Evolutionary conservation across 306 rosid species (phyloP), one percentile per base, ranked within the genome.

Genomic region (Begonia fuchsioides): DNA sequence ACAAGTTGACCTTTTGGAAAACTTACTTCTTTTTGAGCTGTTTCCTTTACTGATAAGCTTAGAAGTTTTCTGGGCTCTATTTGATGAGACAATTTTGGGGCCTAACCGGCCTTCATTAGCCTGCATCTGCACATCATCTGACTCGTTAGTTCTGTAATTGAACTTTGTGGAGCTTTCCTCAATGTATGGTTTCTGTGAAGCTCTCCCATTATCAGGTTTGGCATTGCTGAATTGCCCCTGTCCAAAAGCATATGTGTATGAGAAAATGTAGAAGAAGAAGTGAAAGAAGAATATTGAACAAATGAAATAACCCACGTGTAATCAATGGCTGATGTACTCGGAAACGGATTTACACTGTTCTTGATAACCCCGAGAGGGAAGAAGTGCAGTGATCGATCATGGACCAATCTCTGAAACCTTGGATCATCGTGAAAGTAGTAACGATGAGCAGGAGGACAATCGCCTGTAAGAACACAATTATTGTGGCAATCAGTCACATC

Each of bases 221-320:
- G 68, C 77, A 53, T 58, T 78, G 58, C 64, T 49, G 63, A 90
- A 90, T 63, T 90, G 97, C 87, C 80, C 84, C 97, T 90, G 86
- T 66, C 64, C 52, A 17, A 40, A 56, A 62, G 50, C 35, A 56
- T 19, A 39, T 32, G n/a, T 60, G 11, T 40, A 44, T 38, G 15
- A 53, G 13, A 43, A 53, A 52, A 16, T 39, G 18, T 49, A 40
- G 43, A 11, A 51, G 43, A 11, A 51, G 44, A 60, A 59, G 12
- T 15, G 44, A 49, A 17, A 16, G 26, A 58, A 44, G 38, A 10
- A 49, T 58, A 10, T 46, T 44, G 44, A 43, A 32, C 35, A 26
- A 26, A 26, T 4, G 35, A 26, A 26, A 26, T 3, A 26, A 26
- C 16, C 58, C 66, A 78, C 97, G 84, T 76, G 79, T 90, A 90